Conservation (phyloP, 352 stramenopile genomes). For the Pythium folliculosum region DNA sequence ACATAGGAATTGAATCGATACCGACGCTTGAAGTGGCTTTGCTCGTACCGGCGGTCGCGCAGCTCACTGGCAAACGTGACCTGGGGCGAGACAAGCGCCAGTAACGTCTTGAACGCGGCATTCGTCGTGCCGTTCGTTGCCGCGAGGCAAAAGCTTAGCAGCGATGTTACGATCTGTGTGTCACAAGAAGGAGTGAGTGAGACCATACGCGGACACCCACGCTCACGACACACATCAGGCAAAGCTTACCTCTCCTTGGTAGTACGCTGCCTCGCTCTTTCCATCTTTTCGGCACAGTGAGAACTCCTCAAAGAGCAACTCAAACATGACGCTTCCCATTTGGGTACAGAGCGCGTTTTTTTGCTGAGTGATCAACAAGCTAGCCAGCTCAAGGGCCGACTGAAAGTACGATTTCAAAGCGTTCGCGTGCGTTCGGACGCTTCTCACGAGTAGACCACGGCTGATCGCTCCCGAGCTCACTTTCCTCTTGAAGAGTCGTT, state of each 20-base stretch:
- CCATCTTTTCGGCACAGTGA: conserved; percentile 23
- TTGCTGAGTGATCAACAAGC: conserved; percentile 35
- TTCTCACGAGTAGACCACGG: conserved; percentile 31
- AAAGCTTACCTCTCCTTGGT: conserved; percentile 48
- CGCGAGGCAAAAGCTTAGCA: conserved; percentile 43
- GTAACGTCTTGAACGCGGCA: conserved; percentile 41
- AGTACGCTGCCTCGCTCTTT: conserved; percentile 37
- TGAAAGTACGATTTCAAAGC: conserved; percentile 47
- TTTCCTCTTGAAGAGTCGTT: conserved; percentile 49
- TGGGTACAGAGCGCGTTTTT: conserved; percentile 17
- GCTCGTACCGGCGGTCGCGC: conserved; percentile 20
- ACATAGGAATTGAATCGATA: conserved; percentile 40
- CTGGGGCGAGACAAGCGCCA: conserved; percentile 31
- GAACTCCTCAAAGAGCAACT: conserved; percentile 58
- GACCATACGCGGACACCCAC: background rate
- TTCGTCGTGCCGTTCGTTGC: conserved; percentile 30
- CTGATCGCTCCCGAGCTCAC: conserved; percentile 30
- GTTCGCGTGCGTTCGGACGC: conserved; percentile 39
- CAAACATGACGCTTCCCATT: conserved; percentile 43
- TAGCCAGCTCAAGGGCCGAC: conserved; percentile 41
- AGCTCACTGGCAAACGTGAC: conserved; percentile 31
- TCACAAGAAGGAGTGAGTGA: background rate
- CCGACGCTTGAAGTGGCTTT: conserved; percentile 28
- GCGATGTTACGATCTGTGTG: conserved; percentile 38
- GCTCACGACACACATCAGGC: background rate